phyloP scores from a whole-genome alignment of 1,284 basidiomycete genomes.

The Volvariella volvacea region DNA sequence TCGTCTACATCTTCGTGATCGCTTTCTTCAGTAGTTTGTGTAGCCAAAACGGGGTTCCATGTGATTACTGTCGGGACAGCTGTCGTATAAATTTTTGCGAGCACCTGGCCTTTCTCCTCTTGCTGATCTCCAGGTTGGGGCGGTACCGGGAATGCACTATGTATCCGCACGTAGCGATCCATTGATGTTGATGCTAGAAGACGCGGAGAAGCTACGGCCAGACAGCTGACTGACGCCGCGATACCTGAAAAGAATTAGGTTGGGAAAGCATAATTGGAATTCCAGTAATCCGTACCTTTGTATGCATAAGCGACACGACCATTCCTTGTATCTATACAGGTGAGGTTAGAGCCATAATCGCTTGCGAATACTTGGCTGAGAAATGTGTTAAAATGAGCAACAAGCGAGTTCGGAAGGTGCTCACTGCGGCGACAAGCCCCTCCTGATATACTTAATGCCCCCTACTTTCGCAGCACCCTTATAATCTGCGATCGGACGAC shows the following conservation, averaged over 20 bases:
- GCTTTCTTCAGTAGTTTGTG: constrained; percentile 7
- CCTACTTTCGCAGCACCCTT: constrained; percentile 54
- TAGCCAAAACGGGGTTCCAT: constrained; percentile 35
- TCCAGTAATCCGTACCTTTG: constrained; percentile 42
- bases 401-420: too few species aligned
- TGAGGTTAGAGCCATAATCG: constrained; percentile 66
- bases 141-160: constrained; percentile 57
- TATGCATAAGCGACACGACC: constrained; percentile 70
- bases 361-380: constrained; percentile 71
- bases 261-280: constrained; percentile 2
- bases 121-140: constrained; percentile 42
- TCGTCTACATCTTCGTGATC: constrained; percentile 25
- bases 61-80: constrained; percentile 56
- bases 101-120: constrained; percentile 57
- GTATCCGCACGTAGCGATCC: constrained; percentile 72
- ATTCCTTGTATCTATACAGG: constrained; percentile 69
- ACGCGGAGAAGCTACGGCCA: constrained; percentile 42
- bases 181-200: constrained; percentile 54
- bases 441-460: constrained; percentile 59
- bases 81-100: constrained; percentile 66
- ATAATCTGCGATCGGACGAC: constrained; percentile 67
- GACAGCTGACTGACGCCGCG: constrained; percentile 60
- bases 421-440: constrained; percentile 64
- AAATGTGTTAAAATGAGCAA: constrained; percentile 2
- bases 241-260: constrained; percentile 38